Evolutionary conservation across 73 alveolate species (phyloP).

Genomic region (Paramecium caudatum): DNA sequence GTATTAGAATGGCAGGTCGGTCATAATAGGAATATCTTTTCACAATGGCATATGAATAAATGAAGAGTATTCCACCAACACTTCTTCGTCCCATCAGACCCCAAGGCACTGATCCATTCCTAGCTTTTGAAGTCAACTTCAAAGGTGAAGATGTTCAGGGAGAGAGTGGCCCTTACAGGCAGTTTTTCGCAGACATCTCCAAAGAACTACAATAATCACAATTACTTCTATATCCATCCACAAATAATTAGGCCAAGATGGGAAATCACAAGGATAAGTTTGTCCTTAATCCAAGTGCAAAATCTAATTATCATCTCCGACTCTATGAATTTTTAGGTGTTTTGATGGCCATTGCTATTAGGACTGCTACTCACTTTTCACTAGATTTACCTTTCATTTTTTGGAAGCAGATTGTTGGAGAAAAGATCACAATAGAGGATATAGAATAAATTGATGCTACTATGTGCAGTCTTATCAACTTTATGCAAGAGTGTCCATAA

Average conservation of each 20-base stretch:
- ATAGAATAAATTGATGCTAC: slow-evolving; percentile 94
- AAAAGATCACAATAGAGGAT: slow-evolving; percentile 92
- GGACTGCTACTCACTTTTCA: slow-evolving; percentile 97
- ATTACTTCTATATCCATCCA: slow-evolving; percentile 86
- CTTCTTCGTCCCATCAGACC: slow-evolving; percentile 91
- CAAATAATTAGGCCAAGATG: slow-evolving; percentile 88
- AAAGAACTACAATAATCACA: slow-evolving; percentile 84
- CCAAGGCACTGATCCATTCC: slow-evolving; percentile 96
- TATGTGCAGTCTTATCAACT: slow-evolving; percentile 86
- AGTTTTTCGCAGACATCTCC: slow-evolving; percentile 97
- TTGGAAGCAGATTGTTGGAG: slow-evolving; percentile 97
- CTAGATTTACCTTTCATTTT: slow-evolving; percentile 94
- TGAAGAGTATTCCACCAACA: slow-evolving; percentile 87
- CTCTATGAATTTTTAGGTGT: slow-evolving; percentile 97
- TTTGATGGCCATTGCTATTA: slow-evolving; percentile 97
- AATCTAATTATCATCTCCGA: slow-evolving; percentile 84
- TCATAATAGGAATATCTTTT: slow-evolving; percentile 78
- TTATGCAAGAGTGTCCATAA: slow-evolving; percentile 80
- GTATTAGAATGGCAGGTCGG: slow-evolving; percentile 81
- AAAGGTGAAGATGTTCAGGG: slow-evolving; percentile 99
- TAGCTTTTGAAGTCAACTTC: slow-evolving; percentile 94
- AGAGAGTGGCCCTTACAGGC: slow-evolving; percentile 98
- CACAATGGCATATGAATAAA: slow-evolving; percentile 90
- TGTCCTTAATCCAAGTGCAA: slow-evolving; percentile 90
- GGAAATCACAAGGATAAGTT: slow-evolving; percentile 94